Conservation (phyloP, 257 asterid genomes). For the Mentha longifolia region DNA sequence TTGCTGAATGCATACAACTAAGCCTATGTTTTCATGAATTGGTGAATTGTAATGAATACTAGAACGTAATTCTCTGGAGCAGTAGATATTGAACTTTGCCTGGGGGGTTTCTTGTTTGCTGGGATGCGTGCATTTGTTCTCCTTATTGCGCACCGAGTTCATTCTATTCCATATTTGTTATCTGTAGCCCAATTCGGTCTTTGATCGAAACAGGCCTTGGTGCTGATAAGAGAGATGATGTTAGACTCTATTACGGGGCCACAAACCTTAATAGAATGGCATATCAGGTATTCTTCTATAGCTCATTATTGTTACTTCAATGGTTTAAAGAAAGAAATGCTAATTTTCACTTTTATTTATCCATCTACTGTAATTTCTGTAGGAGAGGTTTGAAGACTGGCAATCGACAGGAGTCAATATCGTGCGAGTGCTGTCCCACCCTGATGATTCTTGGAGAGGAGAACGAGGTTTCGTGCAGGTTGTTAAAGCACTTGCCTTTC, state of each 20-base stretch:
- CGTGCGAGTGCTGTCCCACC: constrained; percentile 82
- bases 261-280: constrained; percentile 87
- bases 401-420: constrained; percentile 71
- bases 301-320: constrained; percentile 20
- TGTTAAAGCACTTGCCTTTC: constrained; percentile 24
- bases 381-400: constrained; percentile 92
- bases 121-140: constrained; percentile 9
- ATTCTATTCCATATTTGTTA: constrained; percentile 8
- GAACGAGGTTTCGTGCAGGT: constrained; percentile 91
- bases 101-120: not conserved
- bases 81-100: not conserved
- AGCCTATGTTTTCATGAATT: not conserved
- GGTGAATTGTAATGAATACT: not conserved
- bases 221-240: constrained; percentile 79
- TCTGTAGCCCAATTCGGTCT: constrained; percentile 84
- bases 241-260: constrained; percentile 93
- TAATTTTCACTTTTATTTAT: not conserved
- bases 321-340: constrained; percentile 9
- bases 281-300: constrained; percentile 60
- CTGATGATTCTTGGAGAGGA: constrained; percentile 81
- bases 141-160: constrained; percentile 7
- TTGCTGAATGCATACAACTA: not conserved
- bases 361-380: constrained; percentile 13
- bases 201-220: constrained; percentile 78
- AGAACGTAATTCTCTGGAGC: not conserved